Evolutionary conservation across 2,329 filamentous ascomycete genomes (phyloP).

Genomic region (Hymenoscyphus fraxineus): DNA sequence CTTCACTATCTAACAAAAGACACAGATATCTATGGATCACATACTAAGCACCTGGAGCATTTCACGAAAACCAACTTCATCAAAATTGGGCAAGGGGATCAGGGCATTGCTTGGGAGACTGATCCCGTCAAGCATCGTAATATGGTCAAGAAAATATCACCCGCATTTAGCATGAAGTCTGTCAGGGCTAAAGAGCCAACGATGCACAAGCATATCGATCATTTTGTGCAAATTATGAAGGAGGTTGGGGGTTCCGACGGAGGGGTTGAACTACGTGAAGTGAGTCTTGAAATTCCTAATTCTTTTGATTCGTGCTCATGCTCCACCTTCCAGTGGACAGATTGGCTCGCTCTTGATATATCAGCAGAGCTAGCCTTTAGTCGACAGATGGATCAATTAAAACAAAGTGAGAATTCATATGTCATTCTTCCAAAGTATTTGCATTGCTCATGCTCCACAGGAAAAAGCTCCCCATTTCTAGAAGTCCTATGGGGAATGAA

Average conservation of each 20-base stretch:
- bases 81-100: neutral
- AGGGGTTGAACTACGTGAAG: neutral
- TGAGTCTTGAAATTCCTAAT: too few relatives aligned
- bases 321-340: neutral
- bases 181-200: conserved; percentile 5
- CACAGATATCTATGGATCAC: neutral
- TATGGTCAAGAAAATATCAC: conserved; percentile 7
- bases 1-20: too few relatives aligned
- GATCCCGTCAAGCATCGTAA: conserved; percentile 10
- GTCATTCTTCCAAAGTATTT: too few relatives aligned
- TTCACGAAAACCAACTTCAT: conserved; percentile 9
- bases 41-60: neutral
- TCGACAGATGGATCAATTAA: conserved; percentile 9
- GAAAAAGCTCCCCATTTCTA: too few relatives aligned
- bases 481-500: too few relatives aligned
- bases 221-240: conserved; percentile 9
- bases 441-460: too few relatives aligned
- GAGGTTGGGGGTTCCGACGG: neutral
- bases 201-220: conserved; percentile 7
- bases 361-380: conserved; percentile 11
- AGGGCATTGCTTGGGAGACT: conserved; percentile 3
- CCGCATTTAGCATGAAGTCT: conserved; percentile 2
- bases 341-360: conserved; percentile 12
- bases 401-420: conserved; percentile 6
- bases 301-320: too few relatives aligned